Conservation (phyloP, 148 eudicot genomes). For the Silene latifolia region DNA sequence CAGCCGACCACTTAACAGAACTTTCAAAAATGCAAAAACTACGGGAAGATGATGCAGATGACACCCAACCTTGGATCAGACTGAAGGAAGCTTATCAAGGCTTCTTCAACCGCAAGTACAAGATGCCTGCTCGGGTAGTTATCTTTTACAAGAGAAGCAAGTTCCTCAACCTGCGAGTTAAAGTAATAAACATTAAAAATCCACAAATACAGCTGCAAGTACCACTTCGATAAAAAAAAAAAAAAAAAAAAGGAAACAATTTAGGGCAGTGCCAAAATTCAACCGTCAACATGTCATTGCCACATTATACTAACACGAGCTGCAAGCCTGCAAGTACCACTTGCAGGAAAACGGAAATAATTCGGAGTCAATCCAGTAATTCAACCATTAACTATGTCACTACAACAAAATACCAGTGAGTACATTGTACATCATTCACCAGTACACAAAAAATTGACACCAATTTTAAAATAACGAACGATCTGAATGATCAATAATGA, state of each 20-base stretch:
- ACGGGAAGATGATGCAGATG: background rate
- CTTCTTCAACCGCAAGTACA: conserved; percentile 75
- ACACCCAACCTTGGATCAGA: conserved; percentile 56
- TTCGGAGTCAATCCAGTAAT: background rate
- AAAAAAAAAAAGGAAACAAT: background rate
- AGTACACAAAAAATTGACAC: background rate
- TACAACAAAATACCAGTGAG: background rate
- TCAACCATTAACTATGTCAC: background rate
- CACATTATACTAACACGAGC: background rate
- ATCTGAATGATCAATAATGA: no score
- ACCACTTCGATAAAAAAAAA: background rate
- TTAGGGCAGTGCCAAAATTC: background rate
- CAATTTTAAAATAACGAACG: background rate
- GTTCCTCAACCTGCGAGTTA: conserved; percentile 78
- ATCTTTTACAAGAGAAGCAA: conserved; percentile 84
- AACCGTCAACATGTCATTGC: background rate
- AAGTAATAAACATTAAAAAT: background rate
- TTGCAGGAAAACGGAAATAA: background rate
- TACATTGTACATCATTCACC: conserved; percentile 1
- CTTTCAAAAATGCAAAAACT: background rate
- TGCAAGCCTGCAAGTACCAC: background rate
- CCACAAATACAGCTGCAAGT: background rate
- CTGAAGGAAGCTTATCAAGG: conserved; percentile 67
- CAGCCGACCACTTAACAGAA: background rate
- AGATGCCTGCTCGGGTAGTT: conserved; percentile 84